Evolutionary conservation across 805 yeast species (phyloP), one percentile per base, ranked within the genome.

Genomic region (Saccharomycopsis microspora): DNA sequence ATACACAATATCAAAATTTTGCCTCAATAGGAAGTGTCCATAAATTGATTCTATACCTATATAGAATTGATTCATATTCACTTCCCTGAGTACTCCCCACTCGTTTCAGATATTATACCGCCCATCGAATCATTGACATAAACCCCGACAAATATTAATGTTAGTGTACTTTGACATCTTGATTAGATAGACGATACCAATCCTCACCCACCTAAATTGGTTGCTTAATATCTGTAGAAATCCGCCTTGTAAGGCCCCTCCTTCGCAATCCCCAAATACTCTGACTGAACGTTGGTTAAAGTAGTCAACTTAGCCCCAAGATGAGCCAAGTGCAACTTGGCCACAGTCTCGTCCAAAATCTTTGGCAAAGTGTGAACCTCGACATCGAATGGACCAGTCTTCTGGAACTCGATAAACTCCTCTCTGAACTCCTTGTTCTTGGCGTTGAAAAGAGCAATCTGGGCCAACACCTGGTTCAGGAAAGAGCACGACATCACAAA

Each of bases 401-500:
- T 85, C 67, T 85, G 76, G 70, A 93, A 90, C 78, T 90, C 97
- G 56, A 86, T 82, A 72, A 70, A 82, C 68, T 81, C 69, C 56
- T 75, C 61, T 72, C 85, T 83, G 86, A 93, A 90, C 55, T 65
- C 79, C 53, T 67, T 72, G 74, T 90, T 88, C 56, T 82, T 64
- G 63, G 94, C 80, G 71, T 88, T 90, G 94, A 76, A 90, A 67
- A 89, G 75, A 63, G 97, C 97, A 64, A 89, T 90, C 77, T 90
- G 98, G 61, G 98, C 98, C 67, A 90, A 78, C 57, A 90, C 97
- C 78, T 90, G 98, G 85, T 90, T 90, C 62, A 97, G 86, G 95
- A 90, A 90, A 48, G 97, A 93, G 76, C 97, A 93, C 55, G 97
- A 88, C 98, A 90, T 90, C 65, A 90, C 98, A 67, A 90, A 90